These are phyloP conservation scores for Geotrichum reessii DNA, from an alignment of 1,139 yeast genomes.

Conservation along the genomic window DNA sequence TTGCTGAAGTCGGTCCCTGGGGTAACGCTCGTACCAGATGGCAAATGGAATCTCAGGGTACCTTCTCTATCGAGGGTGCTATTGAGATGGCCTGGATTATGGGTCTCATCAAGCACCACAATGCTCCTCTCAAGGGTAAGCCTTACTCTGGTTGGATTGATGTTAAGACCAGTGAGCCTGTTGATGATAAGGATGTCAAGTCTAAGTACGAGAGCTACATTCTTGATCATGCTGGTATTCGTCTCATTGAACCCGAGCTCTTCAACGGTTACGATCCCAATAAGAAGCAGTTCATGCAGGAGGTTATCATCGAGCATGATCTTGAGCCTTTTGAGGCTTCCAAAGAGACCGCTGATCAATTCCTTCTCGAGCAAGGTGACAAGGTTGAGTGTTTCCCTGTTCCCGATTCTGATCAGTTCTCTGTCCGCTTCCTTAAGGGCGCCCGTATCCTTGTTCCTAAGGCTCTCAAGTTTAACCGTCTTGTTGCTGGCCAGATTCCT, in stretches of 20 bases:
- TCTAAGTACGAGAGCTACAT: slow-evolving; percentile 82
- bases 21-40: slow-evolving; percentile 98
- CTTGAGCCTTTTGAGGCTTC: slow-evolving; percentile 93
- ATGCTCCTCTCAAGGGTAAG: slow-evolving; percentile 85
- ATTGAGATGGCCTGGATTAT: slow-evolving; percentile 99
- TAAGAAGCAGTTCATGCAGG: slow-evolving; percentile 88
- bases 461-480: slow-evolving; percentile 90
- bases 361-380: slow-evolving; percentile 89
- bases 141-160: slow-evolving; percentile 96
- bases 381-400: slow-evolving; percentile 88
- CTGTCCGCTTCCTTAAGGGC: slow-evolving; percentile 87
- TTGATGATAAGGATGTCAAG: slow-evolving; percentile 91
- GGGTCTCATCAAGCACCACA: slow-evolving; percentile 93
- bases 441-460: slow-evolving; percentile 88
- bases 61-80: slow-evolving; percentile 96
- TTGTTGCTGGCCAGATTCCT: slow-evolving; percentile 98
- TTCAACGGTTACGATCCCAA: slow-evolving; percentile 92
- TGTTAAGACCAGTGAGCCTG: slow-evolving; percentile 85
- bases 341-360: slow-evolving; percentile 91
- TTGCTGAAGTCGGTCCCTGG: slow-evolving; percentile 98
- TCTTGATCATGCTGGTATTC: slow-evolving; percentile 90
- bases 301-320: slow-evolving; percentile 92
- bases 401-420: slow-evolving; percentile 84
- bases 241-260: slow-evolving; percentile 92
- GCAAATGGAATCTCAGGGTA: slow-evolving; percentile 97